Conservation (phyloP, 371 early-diverging fungal genomes). For the Mortierella sp. region DNA sequence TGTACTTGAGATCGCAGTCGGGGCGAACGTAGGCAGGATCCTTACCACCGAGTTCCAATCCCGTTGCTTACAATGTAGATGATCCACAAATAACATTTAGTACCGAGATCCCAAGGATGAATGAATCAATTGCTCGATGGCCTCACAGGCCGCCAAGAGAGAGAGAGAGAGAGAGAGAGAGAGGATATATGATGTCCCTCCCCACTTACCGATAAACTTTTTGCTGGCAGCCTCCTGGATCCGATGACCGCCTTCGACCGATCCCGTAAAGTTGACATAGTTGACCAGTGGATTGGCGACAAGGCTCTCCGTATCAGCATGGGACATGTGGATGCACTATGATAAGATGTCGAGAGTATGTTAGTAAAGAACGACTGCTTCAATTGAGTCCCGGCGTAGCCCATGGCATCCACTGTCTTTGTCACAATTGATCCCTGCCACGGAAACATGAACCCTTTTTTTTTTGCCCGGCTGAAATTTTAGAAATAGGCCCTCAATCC, state of each 20-base stretch:
- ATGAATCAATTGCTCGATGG: too few species aligned
- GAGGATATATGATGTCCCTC: too few species aligned
- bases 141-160: too few species aligned
- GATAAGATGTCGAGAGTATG: neutral
- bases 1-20: conserved; percentile 78
- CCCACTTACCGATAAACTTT: conserved; percentile 76
- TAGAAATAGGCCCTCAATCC: conserved; percentile 33
- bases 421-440: conserved; percentile 15
- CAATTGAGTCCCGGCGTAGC: too few species aligned
- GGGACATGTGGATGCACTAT: conserved; percentile 62
- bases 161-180: conserved; percentile 1
- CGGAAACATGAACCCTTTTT: neutral
- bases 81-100: too few species aligned
- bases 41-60: conserved; percentile 89
- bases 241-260: conserved; percentile 78
- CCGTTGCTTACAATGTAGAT: conserved; percentile 73
- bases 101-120: too few species aligned
- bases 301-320: conserved; percentile 68
- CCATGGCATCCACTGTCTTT: too few species aligned
- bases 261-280: conserved; percentile 87
- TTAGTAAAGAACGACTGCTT: neutral
- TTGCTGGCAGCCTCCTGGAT: conserved; percentile 71
- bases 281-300: conserved; percentile 71
- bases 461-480: conserved; percentile 23
- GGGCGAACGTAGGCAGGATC: conserved; percentile 86